Conservation (phyloP, 2,329 filamentous ascomycete genomes). For the Neofusicoccum sp. region DNA sequence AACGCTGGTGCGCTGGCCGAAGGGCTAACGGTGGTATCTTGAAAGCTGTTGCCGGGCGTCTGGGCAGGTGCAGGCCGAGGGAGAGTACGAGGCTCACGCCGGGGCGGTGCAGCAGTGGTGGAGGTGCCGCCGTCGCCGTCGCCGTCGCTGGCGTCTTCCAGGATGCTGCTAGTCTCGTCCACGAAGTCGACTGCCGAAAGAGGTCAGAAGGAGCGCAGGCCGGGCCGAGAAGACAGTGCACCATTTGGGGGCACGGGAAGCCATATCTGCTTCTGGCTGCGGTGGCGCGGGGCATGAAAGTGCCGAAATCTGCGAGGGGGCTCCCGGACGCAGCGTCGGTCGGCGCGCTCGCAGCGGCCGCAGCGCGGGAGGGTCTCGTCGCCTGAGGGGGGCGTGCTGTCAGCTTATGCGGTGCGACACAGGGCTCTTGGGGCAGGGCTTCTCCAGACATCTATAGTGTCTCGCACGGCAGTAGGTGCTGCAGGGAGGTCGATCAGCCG, state of each 20-base stretch:
- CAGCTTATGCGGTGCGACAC: neutral
- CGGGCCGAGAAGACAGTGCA: constrained; percentile 10
- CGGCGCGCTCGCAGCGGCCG: constrained; percentile 32
- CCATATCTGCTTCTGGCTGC: constrained; percentile 34
- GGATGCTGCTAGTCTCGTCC: constrained; percentile 35
- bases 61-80: neutral
- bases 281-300: constrained; percentile 33
- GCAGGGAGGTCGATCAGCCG: constrained; percentile 26
- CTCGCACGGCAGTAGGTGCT: constrained; percentile 39
- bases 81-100: neutral
- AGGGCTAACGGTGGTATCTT: neutral
- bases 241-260: constrained; percentile 35
- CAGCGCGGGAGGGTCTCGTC: constrained; percentile 36
- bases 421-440: neutral
- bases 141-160: constrained; percentile 30
- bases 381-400: constrained; percentile 23
- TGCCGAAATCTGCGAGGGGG: constrained; percentile 35
- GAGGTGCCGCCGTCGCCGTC: constrained; percentile 21
- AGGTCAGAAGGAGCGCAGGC: constrained; percentile 21
- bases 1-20: neutral
- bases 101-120: neutral
- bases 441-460: constrained; percentile 35
- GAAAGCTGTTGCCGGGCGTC: neutral
- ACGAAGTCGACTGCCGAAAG: constrained; percentile 34
- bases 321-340: constrained; percentile 35